Base-by-base conservation (phyloP, 2,329 filamentous ascomycete genomes). In the Penicillium freii region DNA sequence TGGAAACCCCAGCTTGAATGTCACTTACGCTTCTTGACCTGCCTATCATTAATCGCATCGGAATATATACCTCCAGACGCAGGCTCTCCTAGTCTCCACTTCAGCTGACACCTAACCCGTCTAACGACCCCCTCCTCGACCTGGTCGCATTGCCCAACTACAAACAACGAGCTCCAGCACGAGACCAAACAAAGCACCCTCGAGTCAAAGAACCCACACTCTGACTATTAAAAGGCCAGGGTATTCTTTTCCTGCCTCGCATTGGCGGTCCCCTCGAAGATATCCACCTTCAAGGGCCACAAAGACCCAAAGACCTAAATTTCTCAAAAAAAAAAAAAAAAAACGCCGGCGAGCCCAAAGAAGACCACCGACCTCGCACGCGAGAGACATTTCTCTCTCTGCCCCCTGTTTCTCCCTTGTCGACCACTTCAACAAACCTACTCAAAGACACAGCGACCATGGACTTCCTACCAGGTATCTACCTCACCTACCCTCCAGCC, bases 381-480 rank as follows among this genome's bases (percentile, higher is more conserved):
- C 51, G 36, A 54, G 39, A 40, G 21, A 23, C 6, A 15, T 19
- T 5, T 19, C 19, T 31, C 10, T 27, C 21, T 43, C 15, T 15
- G 10, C 3, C 13, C 17, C 15, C 23, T 29, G 19, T 43, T 9
- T 45, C 17, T 34, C 33, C 19, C 29, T 40, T 6, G 43, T 53
- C 43, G 29, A 47, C 15, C 13, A 23, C 9, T 36, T 53, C 21
- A 33, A 39, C 29, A 54, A 49, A 34, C 11, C 34, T n/a, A 31
- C 5, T 40, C 17, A 46, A 17, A 40, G 15, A 27, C n/a, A 21
- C 17, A 40, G 13, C 17, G 34, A 46, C 9, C 40, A 66, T 66
- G 64, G 64, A 66, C 25, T 52, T 61, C 46, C 54, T 66, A 27
- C 64, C 62, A 58, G 64, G 64, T 66, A 58, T 2, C n/a, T 25